Conservation (phyloP, 495 filamentous ascomycete genomes). For the Hapsidospora chrysogenum region DNA sequence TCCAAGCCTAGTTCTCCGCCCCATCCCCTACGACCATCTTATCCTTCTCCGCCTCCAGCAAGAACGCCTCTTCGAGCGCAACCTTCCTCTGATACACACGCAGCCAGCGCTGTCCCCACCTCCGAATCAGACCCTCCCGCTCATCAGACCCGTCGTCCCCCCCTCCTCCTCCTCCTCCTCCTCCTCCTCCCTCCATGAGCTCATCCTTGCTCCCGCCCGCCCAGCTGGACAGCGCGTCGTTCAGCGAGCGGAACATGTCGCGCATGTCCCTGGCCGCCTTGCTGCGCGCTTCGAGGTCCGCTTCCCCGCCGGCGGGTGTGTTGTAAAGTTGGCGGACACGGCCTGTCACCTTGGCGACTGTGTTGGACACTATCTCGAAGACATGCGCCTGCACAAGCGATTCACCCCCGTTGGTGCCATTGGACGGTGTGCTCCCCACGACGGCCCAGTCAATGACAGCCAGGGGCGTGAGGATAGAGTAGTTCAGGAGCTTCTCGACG, state of each 20-base stretch:
- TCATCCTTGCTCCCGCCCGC: slow-evolving; percentile 58
- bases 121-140: slow-evolving; percentile 48
- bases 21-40: neutral
- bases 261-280: slow-evolving; percentile 57
- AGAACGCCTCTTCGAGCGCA: slow-evolving; percentile 63
- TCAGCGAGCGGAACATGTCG: slow-evolving; percentile 60
- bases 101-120: slow-evolving; percentile 77
- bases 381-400: slow-evolving; percentile 55
- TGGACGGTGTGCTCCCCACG: slow-evolving; percentile 28
- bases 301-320: slow-evolving; percentile 7
- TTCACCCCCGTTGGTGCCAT: slow-evolving; percentile 32
- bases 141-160: slow-evolving; percentile 30
- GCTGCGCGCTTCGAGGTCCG: slow-evolving; percentile 39
- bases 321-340: slow-evolving; percentile 62
- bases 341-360: slow-evolving; percentile 81
- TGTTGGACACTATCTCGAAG: slow-evolving; percentile 79
- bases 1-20: too few species aligned
- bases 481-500: slow-evolving; percentile 94
- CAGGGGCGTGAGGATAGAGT: slow-evolving; percentile 73
- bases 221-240: slow-evolving; percentile 60
- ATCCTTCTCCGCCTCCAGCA: slow-evolving; percentile 22
- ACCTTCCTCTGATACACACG: slow-evolving; percentile 67
- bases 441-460: slow-evolving; percentile 84
- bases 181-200: slow-evolving; percentile 32
- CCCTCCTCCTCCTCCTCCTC: too few species aligned